Evolutionary conservation across 192 early-diverging fungal genomes (phyloP).

Genomic region (Anaeromyces robustus): DNA sequence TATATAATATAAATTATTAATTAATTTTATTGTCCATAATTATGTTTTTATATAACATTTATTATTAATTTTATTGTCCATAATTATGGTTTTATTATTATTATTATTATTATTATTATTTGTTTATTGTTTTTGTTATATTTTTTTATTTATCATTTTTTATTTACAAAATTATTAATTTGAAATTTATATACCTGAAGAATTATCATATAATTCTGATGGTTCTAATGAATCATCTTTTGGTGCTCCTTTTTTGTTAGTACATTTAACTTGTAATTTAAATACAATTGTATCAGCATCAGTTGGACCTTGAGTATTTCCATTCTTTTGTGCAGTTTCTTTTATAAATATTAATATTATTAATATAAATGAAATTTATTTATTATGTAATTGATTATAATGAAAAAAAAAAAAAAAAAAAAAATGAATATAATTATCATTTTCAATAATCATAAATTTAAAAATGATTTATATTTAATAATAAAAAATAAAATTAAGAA

Average conservation of each 20-base stretch:
- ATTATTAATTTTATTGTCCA: too few relatives aligned
- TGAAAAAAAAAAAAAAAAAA: too few relatives aligned
- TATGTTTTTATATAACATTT: too few relatives aligned
- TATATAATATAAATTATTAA: too few relatives aligned
- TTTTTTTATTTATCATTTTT: conserved; percentile 4
- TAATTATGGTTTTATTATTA: too few relatives aligned
- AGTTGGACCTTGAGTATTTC: conserved; percentile 48
- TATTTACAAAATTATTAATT: conserved; percentile 3
- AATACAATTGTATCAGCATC: conserved; percentile 92
- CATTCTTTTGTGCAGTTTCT: neutral
- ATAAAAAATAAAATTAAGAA: neutral
- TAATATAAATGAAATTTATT: neutral
- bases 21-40: too few relatives aligned
- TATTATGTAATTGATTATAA: too few relatives aligned
- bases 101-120: conserved; percentile 39
- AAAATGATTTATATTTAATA: too few relatives aligned
- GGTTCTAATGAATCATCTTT: conserved; percentile 51
- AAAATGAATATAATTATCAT: too few relatives aligned
- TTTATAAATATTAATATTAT: neutral
- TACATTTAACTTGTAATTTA: conserved; percentile 58
- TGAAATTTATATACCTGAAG: conserved; percentile 25
- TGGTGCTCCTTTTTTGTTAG: conserved; percentile 36
- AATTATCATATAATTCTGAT: conserved; percentile 52
- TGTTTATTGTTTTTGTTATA: conserved; percentile 37
- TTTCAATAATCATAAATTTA: too few relatives aligned